Conservation (phyloP, 495 filamentous ascomycete genomes). For the Trichoderma asperelloides region DNA sequence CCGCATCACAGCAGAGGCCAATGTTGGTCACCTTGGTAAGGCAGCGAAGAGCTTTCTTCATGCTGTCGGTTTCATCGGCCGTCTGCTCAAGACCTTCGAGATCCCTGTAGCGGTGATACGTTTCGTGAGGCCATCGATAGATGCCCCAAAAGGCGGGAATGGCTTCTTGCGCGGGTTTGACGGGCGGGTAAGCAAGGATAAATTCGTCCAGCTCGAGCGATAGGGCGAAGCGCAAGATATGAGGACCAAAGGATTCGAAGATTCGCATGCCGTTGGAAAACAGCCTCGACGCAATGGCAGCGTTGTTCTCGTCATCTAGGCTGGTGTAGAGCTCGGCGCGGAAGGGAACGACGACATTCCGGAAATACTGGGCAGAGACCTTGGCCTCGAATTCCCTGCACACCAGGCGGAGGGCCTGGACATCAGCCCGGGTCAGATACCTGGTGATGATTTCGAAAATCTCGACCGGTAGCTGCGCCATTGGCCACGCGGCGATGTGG, state of each 20-base stretch:
- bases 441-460: conserved; percentile 37
- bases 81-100: conserved; percentile 40
- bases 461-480: conserved; percentile 36
- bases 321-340: conserved; percentile 43
- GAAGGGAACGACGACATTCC: conserved; percentile 45
- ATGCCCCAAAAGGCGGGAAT: conserved; percentile 39
- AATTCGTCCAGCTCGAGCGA: conserved; percentile 44
- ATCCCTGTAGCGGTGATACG: conserved; percentile 39
- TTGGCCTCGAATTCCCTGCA: conserved; percentile 43
- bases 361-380: conserved; percentile 36
- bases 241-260: conserved; percentile 29
- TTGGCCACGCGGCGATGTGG: conserved; percentile 26
- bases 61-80: conserved; percentile 42
- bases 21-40: conserved; percentile 36
- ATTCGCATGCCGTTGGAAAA: conserved; percentile 4
- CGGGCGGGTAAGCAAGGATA: conserved; percentile 25
- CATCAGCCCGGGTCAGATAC: conserved; percentile 37
- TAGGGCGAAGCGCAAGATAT: conserved; percentile 44
- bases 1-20: conserved; percentile 45
- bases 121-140: conserved; percentile 42
- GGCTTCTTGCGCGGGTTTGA: conserved; percentile 31
- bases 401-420: conserved; percentile 44
- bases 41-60: conserved; percentile 38
- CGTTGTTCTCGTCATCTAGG: conserved; percentile 17
- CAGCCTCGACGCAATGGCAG: neutral